Evolutionary conservation across 306 rosid genomes (phyloP), one percentile per base, ranked within the genome.

Genomic region (Casuarina equisetifolia): DNA sequence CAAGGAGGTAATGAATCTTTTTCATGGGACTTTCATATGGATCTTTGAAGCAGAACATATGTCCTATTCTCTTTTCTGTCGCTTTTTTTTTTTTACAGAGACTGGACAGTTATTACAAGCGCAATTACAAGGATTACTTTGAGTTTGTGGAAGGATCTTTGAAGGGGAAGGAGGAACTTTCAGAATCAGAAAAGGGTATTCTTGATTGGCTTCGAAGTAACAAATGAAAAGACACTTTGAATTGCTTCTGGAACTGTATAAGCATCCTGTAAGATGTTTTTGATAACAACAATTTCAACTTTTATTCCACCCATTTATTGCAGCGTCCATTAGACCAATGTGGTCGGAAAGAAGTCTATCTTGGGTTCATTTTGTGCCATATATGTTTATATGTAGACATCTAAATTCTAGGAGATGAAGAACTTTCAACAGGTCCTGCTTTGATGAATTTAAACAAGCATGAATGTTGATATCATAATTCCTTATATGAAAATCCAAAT

Each of bases 91-190:
- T 74, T 71, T 38, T 8, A 74, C 91, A 94, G 98, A 90, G 98
- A 77, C 44, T 86, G 84, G 97, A 94, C 15, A 90, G 88, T 84
- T 92, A 88, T 74, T 92, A 92, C 93, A 94, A 83, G 88, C 90
- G 97, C 43, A 92, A 92, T 69, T 94, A 94, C 92, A 94, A 92
- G 90, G 97, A 94, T 76, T 92, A 94, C 85, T 94, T 94, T 79
- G 97, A 90, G 74, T 87, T 84, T 49, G 83, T 89, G 80, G 95
- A 85, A 86, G 97, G 93, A 66, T 69, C 91, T 49, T 64, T 90
- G 81, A 87, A 55, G 81, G 87, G 45, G 6, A 89, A 87, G 40
- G 86, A 71, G 19, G 61, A 86, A 51, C 85, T 92, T 79, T 84
- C 94, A 1, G 91, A 94, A 59, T 55, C 97, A 74, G 97, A 94